phyloP scores from a whole-genome alignment of 768 basidiomycete species.

The Boletus rubescentipes region DNA sequence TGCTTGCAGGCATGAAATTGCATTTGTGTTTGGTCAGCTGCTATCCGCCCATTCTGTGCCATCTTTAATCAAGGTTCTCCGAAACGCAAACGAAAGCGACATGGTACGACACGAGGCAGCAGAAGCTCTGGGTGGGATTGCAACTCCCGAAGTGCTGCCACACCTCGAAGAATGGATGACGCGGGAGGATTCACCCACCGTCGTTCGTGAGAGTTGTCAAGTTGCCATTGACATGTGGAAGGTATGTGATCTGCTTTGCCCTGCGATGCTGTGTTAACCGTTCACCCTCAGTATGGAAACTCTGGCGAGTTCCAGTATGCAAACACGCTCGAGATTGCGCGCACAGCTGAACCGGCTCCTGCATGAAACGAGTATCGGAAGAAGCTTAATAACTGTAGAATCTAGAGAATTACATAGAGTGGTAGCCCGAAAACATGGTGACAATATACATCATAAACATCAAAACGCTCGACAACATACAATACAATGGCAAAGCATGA shows the following conservation, averaged over 20 bases:
- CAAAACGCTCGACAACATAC: no score
- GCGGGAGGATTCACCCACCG: constrained; percentile 75
- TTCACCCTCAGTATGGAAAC: constrained; percentile 62
- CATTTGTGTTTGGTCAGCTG: constrained; percentile 97
- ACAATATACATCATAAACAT: no score
- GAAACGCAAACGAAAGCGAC: constrained; percentile 71
- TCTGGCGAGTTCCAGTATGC: constrained; percentile 82
- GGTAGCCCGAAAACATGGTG: no score
- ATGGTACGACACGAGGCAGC: constrained; percentile 99
- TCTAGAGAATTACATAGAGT: neutral
- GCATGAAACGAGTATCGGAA: constrained; percentile 13
- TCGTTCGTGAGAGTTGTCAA: constrained; percentile 94
- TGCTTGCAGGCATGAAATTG: constrained; percentile 86
- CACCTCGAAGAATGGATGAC: constrained; percentile 83
- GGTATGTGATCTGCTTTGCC: constrained; percentile 43
- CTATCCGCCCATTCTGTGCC: constrained; percentile 88
- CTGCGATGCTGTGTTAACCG: neutral
- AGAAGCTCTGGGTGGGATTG: constrained; percentile 97
- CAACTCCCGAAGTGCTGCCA: constrained; percentile 86
- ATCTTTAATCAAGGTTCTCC: constrained; percentile 75
- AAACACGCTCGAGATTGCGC: constrained; percentile 39
- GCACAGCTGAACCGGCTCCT: constrained; percentile 4
- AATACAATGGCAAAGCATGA: neutral
- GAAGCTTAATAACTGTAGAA: neutral
- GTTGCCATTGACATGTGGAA: constrained; percentile 98